Evolutionary conservation across 2,329 filamentous ascomycete species (phyloP).

Genomic region (Alternaria arborescens): DNA sequence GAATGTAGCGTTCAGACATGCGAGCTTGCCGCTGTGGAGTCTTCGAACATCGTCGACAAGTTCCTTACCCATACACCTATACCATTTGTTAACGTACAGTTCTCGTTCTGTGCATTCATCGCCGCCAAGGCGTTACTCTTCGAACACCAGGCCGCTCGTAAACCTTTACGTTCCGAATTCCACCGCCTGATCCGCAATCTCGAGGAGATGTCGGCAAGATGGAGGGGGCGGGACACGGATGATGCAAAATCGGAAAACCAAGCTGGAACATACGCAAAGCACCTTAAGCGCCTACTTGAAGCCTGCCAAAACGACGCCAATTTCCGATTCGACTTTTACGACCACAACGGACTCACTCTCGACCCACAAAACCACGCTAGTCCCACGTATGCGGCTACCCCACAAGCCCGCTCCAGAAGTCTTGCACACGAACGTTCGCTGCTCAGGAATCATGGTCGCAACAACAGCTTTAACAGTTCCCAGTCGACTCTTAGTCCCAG

Average conservation of each 20-base stretch:
- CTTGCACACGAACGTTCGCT: slow-evolving; percentile 11
- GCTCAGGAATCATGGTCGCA: slow-evolving; percentile 10
- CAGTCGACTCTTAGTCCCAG: slow-evolving; percentile 26
- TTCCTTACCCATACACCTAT: slow-evolving; percentile 41
- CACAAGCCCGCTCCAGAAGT: slow-evolving; percentile 20
- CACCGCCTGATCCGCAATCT: slow-evolving; percentile 33
- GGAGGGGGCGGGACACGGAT: slow-evolving; percentile 18
- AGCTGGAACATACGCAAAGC: slow-evolving; percentile 37
- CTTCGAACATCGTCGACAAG: slow-evolving; percentile 46
- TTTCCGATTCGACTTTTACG: slow-evolving; percentile 44
- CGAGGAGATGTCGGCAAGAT: slow-evolving; percentile 42
- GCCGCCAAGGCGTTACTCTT: slow-evolving; percentile 46
- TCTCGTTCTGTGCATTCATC: slow-evolving; percentile 45
- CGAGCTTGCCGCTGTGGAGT: slow-evolving; percentile 43
- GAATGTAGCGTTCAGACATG: slow-evolving; percentile 47
- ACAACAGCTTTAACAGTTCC: slow-evolving; percentile 27
- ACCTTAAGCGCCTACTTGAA: slow-evolving; percentile 35
- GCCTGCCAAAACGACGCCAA: slow-evolving; percentile 29
- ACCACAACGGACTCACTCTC: slow-evolving; percentile 37
- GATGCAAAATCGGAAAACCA: slow-evolving; percentile 23
- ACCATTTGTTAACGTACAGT: slow-evolving; percentile 47
- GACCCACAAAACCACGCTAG: slow-evolving; percentile 29
- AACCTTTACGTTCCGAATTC: slow-evolving; percentile 36
- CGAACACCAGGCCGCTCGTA: slow-evolving; percentile 31
- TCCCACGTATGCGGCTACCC: slow-evolving; percentile 27